Evolutionary conservation across 768 basidiomycete genomes (phyloP).

Genomic region (Phallus indusiatus): DNA sequence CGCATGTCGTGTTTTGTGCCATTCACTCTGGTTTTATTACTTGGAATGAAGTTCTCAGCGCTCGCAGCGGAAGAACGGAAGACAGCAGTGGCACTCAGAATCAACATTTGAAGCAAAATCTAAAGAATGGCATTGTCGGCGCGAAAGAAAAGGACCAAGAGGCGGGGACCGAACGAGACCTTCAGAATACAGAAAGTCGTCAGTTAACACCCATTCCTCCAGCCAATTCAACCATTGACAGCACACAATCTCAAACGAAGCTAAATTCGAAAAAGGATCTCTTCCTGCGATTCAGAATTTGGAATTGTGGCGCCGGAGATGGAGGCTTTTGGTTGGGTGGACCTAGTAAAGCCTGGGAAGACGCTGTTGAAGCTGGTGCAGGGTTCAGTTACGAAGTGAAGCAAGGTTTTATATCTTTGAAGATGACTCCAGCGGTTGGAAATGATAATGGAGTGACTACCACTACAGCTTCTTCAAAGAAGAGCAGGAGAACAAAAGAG

Average conservation of each 20-base stretch:
- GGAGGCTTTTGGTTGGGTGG: slow-evolving; percentile 1
- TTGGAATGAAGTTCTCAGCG: slow-evolving; percentile 30
- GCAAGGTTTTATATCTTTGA: slow-evolving; percentile 17
- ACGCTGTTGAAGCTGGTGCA: slow-evolving; percentile 5
- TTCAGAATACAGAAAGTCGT: neutral
- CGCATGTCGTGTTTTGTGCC: slow-evolving; percentile 59
- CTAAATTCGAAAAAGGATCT: neutral
- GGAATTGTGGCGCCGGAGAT: neutral
- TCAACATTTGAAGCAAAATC: neutral
- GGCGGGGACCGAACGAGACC: neutral
- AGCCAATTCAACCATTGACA: neutral
- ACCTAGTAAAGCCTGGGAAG: slow-evolving; percentile 12
- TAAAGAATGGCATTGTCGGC: too few species aligned
- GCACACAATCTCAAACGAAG: neutral
- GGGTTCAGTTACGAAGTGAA: slow-evolving; percentile 21
- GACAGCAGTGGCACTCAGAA: neutral
- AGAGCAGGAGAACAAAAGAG: slow-evolving; percentile 11
- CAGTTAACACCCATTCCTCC: neutral
- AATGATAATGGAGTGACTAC: slow-evolving; percentile 15
- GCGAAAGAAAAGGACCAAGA: too few species aligned
- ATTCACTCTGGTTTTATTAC: slow-evolving; percentile 50
- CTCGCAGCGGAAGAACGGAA: slow-evolving; percentile 17
- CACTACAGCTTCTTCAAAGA: slow-evolving; percentile 22
- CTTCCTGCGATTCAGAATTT: neutral
- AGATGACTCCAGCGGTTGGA: slow-evolving; percentile 24